Evolutionary conservation across 2,329 filamentous ascomycete genomes (phyloP), one percentile per base, ranked within the genome.

Genomic region (Helotiales sp.): DNA sequence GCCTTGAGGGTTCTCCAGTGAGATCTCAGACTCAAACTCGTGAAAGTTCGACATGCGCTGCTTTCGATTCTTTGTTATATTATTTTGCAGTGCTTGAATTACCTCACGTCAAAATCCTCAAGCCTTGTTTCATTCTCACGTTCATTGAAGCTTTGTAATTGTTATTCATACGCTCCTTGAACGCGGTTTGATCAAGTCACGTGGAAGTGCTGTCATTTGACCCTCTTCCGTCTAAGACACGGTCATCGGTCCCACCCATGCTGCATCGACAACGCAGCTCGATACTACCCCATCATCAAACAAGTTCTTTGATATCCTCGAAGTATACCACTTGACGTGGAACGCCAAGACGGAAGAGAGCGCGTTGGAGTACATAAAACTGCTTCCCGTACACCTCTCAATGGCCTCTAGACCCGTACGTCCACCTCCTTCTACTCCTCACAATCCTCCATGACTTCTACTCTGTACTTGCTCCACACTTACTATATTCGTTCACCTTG

Each of bases 101-200:
- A 9, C 29, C 6, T 10, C 12, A 46, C 24, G 25, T 44, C 38
- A 27, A n/a, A 9, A 15, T 44, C 27, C n/a, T 25, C 19, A 7
- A 12, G 10, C 4, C 1, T 15, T 3, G 5, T 10, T 44, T 15
- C 40, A 44, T 44, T 25, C 19, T 25, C 24, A 19, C 17, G 17
- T 44, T 22, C 27, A 31, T 44, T 30, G 31, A 7, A 33, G 19
- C 25, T 44, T n/a, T 22, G 36, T 24, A 19, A 24, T 31, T 44
- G n/a, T 25, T 38, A 3, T 44, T 44, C 40, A 44, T 44, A 44
- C 40, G 40, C 40, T 44, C 40, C 40, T 44, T 44, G 40, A 44
- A 27, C 40, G 40, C n/a, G 40, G 40, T 44, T 24, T 44, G 22
- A 13, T 25, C 24, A 44, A 22, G 19, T 44, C 40, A 44, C 40